Percentiles rank a stretch among this genome's conserved stretches.
Evolutionary conservation across 148 eudicot species (phyloP).

Genomic region (Rhododendron ferrugineum): DNA sequence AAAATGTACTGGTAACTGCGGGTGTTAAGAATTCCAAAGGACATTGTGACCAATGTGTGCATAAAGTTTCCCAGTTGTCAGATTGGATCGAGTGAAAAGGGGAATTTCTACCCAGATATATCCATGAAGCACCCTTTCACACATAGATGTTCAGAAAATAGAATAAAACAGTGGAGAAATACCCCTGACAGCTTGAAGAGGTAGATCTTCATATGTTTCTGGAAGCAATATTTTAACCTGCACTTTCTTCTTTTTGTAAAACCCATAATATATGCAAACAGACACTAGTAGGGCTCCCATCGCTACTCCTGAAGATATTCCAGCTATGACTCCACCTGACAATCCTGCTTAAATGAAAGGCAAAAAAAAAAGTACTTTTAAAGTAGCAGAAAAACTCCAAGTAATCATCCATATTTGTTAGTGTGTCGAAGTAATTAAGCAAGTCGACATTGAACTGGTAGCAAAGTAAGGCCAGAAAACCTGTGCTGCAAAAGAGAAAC

Average conservation of each 20-base stretch:
- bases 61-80: neutral
- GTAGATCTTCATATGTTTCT: constrained; percentile 9
- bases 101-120: neutral
- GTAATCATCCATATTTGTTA: neutral
- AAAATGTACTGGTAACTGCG: neutral
- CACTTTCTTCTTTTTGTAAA: constrained; percentile 14
- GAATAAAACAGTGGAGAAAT: neutral
- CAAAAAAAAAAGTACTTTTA: neutral
- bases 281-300: constrained; percentile 11
- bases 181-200: neutral
- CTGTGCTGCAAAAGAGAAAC: constrained; percentile 42
- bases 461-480: constrained; percentile 22
- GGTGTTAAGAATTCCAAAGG: neutral
- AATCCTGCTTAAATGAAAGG: constrained; percentile 6
- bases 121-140: neutral
- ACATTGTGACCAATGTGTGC: neutral
- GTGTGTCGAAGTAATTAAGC: neutral
- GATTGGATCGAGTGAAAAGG: neutral
- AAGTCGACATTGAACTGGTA: constrained; percentile 10
- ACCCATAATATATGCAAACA: neutral
- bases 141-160: neutral
- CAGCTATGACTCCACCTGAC: constrained; percentile 16
- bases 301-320: constrained; percentile 13
- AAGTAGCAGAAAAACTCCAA: constrained; percentile 1
- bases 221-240: neutral